Conservation (phyloP, 2,329 filamentous ascomycete genomes). For the Lecanoromycetidae sp. region DNA sequence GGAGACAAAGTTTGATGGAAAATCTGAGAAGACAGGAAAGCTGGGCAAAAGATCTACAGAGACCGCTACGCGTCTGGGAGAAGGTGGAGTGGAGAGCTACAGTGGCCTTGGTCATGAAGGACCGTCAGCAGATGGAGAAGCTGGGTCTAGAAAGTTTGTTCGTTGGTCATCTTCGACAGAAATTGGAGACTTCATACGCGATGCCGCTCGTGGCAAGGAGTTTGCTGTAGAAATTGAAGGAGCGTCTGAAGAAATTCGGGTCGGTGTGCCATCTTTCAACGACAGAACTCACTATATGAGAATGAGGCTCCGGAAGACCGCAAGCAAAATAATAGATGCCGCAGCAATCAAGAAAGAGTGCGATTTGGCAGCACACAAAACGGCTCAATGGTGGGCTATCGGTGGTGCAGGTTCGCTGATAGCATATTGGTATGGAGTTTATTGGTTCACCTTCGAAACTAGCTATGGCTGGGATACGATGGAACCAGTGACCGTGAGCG, state of each 20-base stretch:
- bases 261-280: conserved; percentile 75
- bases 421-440: conserved; percentile 73
- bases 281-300: conserved; percentile 86
- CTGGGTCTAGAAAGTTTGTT: conserved; percentile 49
- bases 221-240: conserved; percentile 78
- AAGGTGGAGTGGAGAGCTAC: conserved; percentile 57
- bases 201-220: conserved; percentile 71
- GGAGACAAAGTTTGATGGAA: conserved; percentile 40
- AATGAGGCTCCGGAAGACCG: conserved; percentile 60
- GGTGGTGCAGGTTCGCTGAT: conserved; percentile 63
- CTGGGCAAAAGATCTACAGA: conserved; percentile 21
- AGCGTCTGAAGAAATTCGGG: conserved; percentile 52
- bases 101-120: conserved; percentile 56
- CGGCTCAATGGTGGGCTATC: conserved; percentile 67
- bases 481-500: conserved; percentile 44
- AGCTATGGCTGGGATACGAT: conserved; percentile 81
- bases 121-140: conserved; percentile 33
- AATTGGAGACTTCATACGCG: conserved; percentile 85
- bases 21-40: conserved; percentile 34
- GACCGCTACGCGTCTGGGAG: conserved; percentile 27
- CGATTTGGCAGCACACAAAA: conserved; percentile 62
- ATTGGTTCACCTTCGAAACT: conserved; percentile 55
- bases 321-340: conserved; percentile 54
- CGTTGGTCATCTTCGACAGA: conserved; percentile 83
- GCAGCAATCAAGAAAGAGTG: conserved; percentile 70